phyloP scores from a whole-genome alignment of 257 asterid species.

The Coffea canephora region DNA sequence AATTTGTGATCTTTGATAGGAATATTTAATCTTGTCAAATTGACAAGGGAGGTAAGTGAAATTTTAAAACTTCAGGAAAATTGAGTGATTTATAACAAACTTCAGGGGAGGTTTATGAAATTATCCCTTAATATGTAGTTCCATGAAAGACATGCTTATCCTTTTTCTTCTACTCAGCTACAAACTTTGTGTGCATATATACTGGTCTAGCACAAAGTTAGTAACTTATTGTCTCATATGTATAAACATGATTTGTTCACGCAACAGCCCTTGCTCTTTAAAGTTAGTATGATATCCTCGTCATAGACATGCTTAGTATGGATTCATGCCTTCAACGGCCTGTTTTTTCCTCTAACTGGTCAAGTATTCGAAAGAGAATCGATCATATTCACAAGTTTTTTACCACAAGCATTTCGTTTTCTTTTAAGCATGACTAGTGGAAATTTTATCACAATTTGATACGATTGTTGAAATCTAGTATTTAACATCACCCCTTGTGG shows the following conservation, averaged over 20 bases:
- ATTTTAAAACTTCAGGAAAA: too few relatives aligned
- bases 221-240: background rate
- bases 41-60: too few relatives aligned
- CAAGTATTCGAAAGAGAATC: background rate
- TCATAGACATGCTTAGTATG: background rate
- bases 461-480: background rate
- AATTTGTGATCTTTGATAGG: too few relatives aligned
- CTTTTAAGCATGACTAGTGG: background rate
- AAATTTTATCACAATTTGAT: background rate
- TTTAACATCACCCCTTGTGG: too few relatives aligned
- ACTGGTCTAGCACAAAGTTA: background rate
- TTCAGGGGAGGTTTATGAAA: too few relatives aligned
- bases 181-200: background rate
- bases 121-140: too few relatives aligned
- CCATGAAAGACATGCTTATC: too few relatives aligned
- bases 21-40: too few relatives aligned
- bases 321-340: too few relatives aligned
- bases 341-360: background rate
- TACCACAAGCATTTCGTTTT: background rate
- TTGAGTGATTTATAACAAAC: too few relatives aligned
- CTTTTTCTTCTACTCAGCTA: background rate
- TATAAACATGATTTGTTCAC: background rate
- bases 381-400: background rate
- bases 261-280: background rate
- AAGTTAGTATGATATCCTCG: background rate